These are phyloP conservation scores for Daedaleopsis sinensis DNA, from an alignment of 768 basidiomycete genomes.

Conservation along the genomic window DNA sequence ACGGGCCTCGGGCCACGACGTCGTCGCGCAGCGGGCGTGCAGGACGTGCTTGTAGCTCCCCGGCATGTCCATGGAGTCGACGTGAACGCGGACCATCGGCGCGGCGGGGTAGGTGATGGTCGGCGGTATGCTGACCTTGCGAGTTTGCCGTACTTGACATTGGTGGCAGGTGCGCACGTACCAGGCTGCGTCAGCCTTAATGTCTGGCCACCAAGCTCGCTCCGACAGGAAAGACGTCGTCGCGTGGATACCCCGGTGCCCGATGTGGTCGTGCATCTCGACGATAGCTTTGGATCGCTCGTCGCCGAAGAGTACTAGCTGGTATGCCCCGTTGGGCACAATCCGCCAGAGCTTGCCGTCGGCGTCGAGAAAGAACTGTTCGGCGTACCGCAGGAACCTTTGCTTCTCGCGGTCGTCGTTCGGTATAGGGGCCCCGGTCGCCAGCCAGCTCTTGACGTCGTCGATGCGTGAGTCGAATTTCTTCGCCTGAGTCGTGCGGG, in stretches of 20 bases:
- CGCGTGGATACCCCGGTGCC: conserved; percentile 24
- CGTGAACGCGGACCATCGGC: conserved; percentile 39
- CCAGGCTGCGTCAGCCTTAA: conserved; percentile 23
- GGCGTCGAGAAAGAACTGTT: neutral
- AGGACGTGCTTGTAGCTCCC: conserved; percentile 39
- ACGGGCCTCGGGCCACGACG: conserved; percentile 35
- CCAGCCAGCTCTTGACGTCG: neutral
- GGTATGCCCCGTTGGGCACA: conserved; percentile 19
- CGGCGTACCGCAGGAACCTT: conserved; percentile 17
- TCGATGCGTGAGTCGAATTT: neutral
- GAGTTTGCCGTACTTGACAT: conserved; percentile 36
- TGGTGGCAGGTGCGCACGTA: conserved; percentile 37
- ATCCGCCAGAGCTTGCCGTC: conserved; percentile 17
- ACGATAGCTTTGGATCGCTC: conserved; percentile 5
- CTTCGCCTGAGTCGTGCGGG: neutral
- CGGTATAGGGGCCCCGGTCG: neutral
- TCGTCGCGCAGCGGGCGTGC: conserved; percentile 39
- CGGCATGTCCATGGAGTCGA: conserved; percentile 47
- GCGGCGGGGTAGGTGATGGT: conserved; percentile 21
- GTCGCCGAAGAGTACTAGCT: conserved; percentile 7
- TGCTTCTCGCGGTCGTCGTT: neutral
- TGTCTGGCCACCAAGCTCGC: conserved; percentile 30
- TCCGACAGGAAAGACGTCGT: conserved; percentile 5
- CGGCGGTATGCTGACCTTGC: conserved; percentile 28
- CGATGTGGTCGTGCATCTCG: conserved; percentile 17